Evolutionary conservation across 306 rosid species (phyloP).

Genomic region (Benincasa hispida): DNA sequence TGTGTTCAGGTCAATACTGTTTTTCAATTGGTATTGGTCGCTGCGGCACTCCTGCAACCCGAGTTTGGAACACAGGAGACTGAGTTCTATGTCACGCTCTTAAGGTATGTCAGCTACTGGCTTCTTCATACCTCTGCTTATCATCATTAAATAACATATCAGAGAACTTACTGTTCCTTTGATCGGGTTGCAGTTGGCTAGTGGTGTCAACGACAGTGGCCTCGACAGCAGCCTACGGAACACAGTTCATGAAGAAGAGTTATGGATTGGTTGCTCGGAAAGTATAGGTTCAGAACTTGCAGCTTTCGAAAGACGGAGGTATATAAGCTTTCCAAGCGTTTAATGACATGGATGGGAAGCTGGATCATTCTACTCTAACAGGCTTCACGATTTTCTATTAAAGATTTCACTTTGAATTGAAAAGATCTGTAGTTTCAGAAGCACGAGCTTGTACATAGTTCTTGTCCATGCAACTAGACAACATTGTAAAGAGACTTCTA

Average conservation of each 20-base stretch:
- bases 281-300: neutral
- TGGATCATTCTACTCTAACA: neutral
- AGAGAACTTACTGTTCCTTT: neutral
- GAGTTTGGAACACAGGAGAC: constrained; percentile 78
- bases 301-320: neutral
- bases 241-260: constrained; percentile 30
- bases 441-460: neutral
- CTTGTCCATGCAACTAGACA: no score
- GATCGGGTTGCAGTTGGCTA: constrained; percentile 55
- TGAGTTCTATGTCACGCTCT: constrained; percentile 38
- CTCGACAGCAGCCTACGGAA: constrained; percentile 58
- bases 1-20: constrained; percentile 80
- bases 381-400: neutral
- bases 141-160: neutral
- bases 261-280: constrained; percentile 14
- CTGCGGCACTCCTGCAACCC: constrained; percentile 81
- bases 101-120: constrained; percentile 35
- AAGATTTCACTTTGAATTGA: neutral
- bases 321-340: neutral
- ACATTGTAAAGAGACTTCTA: neutral
- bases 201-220: constrained; percentile 77
- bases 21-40: constrained; percentile 68
- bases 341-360: neutral
- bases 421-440: neutral
- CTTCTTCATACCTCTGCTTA: neutral